phyloP scores from a whole-genome alignment of 75 land plant genomes.

The Cryptomeria japonica region DNA sequence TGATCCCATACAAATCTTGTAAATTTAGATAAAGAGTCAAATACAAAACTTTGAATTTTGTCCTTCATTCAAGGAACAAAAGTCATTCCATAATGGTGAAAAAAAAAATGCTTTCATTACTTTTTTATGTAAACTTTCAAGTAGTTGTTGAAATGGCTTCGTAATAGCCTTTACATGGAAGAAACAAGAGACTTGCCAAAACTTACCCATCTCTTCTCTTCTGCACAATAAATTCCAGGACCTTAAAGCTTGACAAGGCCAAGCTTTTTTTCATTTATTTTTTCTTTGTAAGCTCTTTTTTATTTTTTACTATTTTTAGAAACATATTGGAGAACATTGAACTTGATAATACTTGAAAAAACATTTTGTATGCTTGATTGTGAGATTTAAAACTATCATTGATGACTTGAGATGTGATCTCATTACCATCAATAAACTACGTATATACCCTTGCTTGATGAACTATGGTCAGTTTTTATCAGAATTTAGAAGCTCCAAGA shows the following conservation, averaged over 20 bases:
- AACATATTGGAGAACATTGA: background rate
- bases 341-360: background rate
- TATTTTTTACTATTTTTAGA: too few species aligned
- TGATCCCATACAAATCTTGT: background rate
- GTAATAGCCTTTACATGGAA: slow-evolving; percentile 3
- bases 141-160: background rate
- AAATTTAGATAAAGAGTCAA: background rate
- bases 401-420: slow-evolving; percentile 1
- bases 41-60: background rate
- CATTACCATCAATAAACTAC: background rate
- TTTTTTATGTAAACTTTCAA: background rate
- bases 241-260: background rate
- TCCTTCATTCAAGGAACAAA: background rate
- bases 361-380: background rate
- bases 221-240: background rate
- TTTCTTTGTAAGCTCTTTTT: too few species aligned
- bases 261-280: background rate
- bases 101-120: background rate
- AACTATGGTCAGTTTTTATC: too few species aligned
- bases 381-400: background rate
- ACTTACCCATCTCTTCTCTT: background rate
- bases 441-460: too few species aligned
- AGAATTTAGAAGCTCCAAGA: too few species aligned
- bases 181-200: background rate
- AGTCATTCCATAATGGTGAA: slow-evolving; percentile 2